Conservation (phyloP, 2,329 filamentous ascomycete species). For the Fusarium sambucinum region DNA sequence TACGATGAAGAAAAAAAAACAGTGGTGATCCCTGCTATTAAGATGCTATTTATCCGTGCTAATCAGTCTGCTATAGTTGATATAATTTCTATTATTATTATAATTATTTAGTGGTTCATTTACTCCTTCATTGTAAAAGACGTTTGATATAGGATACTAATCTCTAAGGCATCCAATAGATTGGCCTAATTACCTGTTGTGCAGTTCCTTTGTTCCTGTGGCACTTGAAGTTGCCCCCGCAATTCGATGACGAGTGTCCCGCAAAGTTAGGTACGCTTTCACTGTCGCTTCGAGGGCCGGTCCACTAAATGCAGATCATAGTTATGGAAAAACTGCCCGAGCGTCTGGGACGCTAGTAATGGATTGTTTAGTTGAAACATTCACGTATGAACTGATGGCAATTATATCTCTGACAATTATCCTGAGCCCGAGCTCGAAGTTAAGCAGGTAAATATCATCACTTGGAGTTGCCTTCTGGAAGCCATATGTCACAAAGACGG, state of each 20-base stretch:
- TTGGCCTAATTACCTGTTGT: background rate
- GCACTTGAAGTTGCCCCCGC: slow-evolving; percentile 4
- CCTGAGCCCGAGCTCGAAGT: background rate
- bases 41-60: background rate
- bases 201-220: background rate
- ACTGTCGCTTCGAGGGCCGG: background rate
- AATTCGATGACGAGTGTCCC: slow-evolving; percentile 1
- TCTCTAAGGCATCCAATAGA: background rate
- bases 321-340: background rate
- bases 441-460: background rate
- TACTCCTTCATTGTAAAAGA: background rate
- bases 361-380: slow-evolving; percentile 1
- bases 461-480: background rate
- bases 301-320: slow-evolving; percentile 10
- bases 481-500: background rate
- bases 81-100: background rate
- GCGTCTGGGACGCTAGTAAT: background rate
- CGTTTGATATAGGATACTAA: background rate
- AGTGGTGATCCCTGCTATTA: background rate
- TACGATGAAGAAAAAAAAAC: background rate
- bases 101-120: background rate
- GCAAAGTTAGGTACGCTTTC: background rate
- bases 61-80: background rate
- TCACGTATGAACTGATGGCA: background rate
- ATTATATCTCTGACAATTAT: background rate